Conservation (phyloP, 2,329 filamentous ascomycete species). For the Colletotrichum endophyticum region DNA sequence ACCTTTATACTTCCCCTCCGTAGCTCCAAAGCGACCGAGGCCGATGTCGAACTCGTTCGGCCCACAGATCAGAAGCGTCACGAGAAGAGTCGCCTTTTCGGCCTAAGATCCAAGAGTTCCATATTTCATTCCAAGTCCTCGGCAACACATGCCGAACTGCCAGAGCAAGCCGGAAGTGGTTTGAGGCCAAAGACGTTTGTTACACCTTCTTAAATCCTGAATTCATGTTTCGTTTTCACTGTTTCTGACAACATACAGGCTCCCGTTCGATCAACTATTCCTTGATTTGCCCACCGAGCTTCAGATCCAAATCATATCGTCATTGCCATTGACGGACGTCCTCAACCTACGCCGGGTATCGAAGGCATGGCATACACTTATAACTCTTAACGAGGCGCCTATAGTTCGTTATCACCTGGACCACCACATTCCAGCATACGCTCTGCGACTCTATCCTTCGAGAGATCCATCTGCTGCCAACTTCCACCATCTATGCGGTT, state of each 20-base stretch:
- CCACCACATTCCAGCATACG: conserved; percentile 65
- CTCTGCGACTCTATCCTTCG: conserved; percentile 62
- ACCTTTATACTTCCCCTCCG: conserved; percentile 57
- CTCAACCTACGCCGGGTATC: conserved; percentile 64
- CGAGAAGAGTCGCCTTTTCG: conserved; percentile 45
- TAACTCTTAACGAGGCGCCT: conserved; percentile 64
- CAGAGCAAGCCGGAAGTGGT: neutral
- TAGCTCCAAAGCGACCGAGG: conserved; percentile 38
- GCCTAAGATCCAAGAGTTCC: conserved; percentile 43
- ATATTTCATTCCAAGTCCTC: conserved; percentile 30
- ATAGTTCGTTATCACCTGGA: conserved; percentile 67
- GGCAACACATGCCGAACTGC: neutral
- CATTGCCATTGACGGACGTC: conserved; percentile 64
- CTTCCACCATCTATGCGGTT: conserved; percentile 65
- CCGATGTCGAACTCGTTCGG: conserved; percentile 28
- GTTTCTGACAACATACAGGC: conserved; percentile 32
- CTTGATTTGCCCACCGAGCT: conserved; percentile 64
- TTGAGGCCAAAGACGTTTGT: conserved; percentile 9
- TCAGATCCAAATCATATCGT: conserved; percentile 66
- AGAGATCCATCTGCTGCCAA: conserved; percentile 53
- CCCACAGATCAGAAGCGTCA: conserved; percentile 37
- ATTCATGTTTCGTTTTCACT: neutral
- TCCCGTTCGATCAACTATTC: conserved; percentile 63
- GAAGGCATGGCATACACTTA: conserved; percentile 62
- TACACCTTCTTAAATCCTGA: neutral